A percentile compares a stretch with the other conserved stretches of the same genome.
phyloP scores from a whole-genome alignment of 495 filamentous ascomycete species.

The Acidiella bohemica region DNA sequence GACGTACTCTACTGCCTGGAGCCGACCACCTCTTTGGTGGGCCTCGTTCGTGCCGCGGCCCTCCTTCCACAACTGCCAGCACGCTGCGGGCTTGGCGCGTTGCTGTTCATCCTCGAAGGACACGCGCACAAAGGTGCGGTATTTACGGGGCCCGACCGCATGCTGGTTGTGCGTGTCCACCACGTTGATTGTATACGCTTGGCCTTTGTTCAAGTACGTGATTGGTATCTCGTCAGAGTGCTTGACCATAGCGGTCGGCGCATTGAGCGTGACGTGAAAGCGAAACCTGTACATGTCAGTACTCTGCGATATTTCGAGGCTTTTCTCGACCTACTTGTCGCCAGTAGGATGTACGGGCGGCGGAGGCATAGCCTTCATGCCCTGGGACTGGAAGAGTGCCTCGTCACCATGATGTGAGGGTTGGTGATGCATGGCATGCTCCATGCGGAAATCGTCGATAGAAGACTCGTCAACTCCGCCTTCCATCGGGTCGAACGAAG shows the following conservation, averaged over 20 bases:
- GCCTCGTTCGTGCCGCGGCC: slow-evolving; percentile 79
- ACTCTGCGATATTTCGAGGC: neutral
- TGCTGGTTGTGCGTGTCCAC: slow-evolving; percentile 48
- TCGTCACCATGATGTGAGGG: slow-evolving; percentile 29
- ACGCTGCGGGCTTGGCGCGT: slow-evolving; percentile 61
- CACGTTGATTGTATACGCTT: slow-evolving; percentile 72
- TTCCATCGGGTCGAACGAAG: slow-evolving; percentile 68
- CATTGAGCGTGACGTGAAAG: slow-evolving; percentile 78
- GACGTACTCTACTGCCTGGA: slow-evolving; percentile 88
- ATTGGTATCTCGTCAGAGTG: slow-evolving; percentile 76
- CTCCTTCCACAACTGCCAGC: slow-evolving; percentile 96
- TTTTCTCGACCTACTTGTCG: slow-evolving; percentile 25
- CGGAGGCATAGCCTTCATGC: slow-evolving; percentile 19
- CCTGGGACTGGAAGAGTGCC: slow-evolving; percentile 24
- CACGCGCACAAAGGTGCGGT: slow-evolving; percentile 77
- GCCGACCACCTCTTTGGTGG: slow-evolving; percentile 70
- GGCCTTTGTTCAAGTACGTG: slow-evolving; percentile 94
- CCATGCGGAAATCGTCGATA: slow-evolving; percentile 37
- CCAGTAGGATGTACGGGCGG: slow-evolving; percentile 20
- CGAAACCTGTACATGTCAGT: slow-evolving; percentile 58
- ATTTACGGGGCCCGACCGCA: slow-evolving; percentile 37
- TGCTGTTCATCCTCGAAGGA: slow-evolving; percentile 93
- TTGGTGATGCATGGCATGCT: slow-evolving; percentile 30
- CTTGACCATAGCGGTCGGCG: slow-evolving; percentile 93
- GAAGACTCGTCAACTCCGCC: slow-evolving; percentile 48